These are phyloP conservation scores for Scleroderma citrinum DNA, from an alignment of 768 basidiomycete species.

Conservation along the genomic window DNA sequence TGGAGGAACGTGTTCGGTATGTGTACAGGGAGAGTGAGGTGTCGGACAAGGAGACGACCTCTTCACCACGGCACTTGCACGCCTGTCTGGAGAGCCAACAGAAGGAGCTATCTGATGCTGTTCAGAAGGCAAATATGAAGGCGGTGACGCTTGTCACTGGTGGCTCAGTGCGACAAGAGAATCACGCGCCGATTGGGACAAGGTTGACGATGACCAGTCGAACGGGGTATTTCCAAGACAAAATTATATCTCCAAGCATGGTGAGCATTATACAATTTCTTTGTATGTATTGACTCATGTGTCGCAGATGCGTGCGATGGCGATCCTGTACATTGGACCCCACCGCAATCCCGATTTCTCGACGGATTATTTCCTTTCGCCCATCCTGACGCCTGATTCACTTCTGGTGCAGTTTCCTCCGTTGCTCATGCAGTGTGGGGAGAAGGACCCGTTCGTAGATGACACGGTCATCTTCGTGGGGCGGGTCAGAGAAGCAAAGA, in stretches of 20 bases:
- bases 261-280: constrained; percentile 40
- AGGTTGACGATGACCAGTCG: constrained; percentile 93
- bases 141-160: constrained; percentile 33
- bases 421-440: constrained; percentile 90
- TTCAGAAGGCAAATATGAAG: constrained; percentile 45
- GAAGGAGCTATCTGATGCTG: constrained; percentile 44
- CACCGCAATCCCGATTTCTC: constrained; percentile 90
- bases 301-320: constrained; percentile 96
- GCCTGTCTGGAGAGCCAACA: constrained; percentile 44
- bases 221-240: constrained; percentile 89
- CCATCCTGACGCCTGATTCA: constrained; percentile 78
- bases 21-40: constrained; percentile 31
- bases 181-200: constrained; percentile 69
- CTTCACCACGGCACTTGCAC: constrained; percentile 10
- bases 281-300: too few relatives aligned
- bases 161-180: constrained; percentile 12
- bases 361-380: constrained; percentile 94
- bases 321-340: constrained; percentile 93
- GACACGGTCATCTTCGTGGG: constrained; percentile 97
- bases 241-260: constrained; percentile 94
- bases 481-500: constrained; percentile 90
- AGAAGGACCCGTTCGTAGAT: constrained; percentile 94
- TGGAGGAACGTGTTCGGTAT: constrained; percentile 68
- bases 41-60: constrained; percentile 9
- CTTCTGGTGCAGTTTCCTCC: constrained; percentile 93